Evolutionary conservation across 352 stramenopile species (phyloP).

Genomic region (Stephanocyclus meneghinianus): DNA sequence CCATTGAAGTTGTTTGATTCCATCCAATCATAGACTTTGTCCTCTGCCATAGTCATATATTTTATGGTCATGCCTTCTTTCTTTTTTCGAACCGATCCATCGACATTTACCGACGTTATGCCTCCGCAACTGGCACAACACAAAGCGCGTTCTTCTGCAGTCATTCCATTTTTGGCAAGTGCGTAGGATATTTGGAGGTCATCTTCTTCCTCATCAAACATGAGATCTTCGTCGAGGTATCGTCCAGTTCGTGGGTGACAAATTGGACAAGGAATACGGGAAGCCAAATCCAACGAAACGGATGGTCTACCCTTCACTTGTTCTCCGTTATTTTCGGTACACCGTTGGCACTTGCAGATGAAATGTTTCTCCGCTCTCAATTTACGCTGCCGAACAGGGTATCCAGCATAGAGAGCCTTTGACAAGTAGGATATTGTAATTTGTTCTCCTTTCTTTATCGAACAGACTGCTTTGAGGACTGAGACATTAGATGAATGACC

Average conservation of each 20-base stretch:
- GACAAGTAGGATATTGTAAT: constrained; percentile 80
- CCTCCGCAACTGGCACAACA: constrained; percentile 34
- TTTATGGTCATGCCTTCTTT: constrained; percentile 44
- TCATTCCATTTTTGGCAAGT: constrained; percentile 40
- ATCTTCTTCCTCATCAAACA: constrained; percentile 75
- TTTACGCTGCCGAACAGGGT: constrained; percentile 46
- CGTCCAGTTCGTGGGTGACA: constrained; percentile 63
- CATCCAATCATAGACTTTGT: constrained; percentile 51
- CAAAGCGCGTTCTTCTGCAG: constrained; percentile 22
- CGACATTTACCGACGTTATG: constrained; percentile 12
- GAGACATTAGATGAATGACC: constrained; percentile 32
- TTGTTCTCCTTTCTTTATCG: constrained; percentile 66
- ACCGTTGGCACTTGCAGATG: constrained; percentile 67
- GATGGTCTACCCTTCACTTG: not conserved
- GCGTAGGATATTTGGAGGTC: constrained; percentile 43
- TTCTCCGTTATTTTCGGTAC: constrained; percentile 15
- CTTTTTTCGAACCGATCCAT: constrained; percentile 39
- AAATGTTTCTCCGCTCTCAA: constrained; percentile 73
- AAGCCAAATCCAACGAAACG: constrained; percentile 53
- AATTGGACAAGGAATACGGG: constrained; percentile 63
- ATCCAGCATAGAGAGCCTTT: constrained; percentile 67
- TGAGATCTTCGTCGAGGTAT: constrained; percentile 76
- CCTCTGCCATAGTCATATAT: constrained; percentile 53
- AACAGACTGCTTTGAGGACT: constrained; percentile 54
- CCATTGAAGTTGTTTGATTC: constrained; percentile 17